phyloP scores from a whole-genome alignment of 2,329 filamentous ascomycete species.

The Neonectria coccinea region DNA sequence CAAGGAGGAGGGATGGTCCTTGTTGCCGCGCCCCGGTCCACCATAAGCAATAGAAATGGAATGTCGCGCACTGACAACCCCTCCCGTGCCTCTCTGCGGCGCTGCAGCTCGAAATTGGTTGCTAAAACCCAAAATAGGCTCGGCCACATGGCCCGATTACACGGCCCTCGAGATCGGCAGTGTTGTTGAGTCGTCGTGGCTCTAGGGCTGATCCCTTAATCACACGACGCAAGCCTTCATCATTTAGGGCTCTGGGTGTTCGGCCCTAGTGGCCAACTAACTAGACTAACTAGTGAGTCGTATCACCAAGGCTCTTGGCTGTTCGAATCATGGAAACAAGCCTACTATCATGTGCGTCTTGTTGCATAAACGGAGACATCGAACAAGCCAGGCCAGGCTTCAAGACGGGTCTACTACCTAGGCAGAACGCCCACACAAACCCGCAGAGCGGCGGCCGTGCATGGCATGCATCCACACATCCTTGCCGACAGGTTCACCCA shows the following conservation, averaged over 20 bases:
- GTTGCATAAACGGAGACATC: slow-evolving; percentile 24
- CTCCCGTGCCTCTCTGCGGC: slow-evolving; percentile 29
- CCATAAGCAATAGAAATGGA: slow-evolving; percentile 30
- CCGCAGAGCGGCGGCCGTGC: slow-evolving; percentile 36
- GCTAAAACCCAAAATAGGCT: slow-evolving; percentile 27
- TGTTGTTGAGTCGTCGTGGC: slow-evolving; percentile 39
- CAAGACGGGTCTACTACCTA: slow-evolving; percentile 24
- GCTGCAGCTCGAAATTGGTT: slow-evolving; percentile 39
- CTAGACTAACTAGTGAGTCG: slow-evolving; percentile 4
- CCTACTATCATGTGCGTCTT: slow-evolving; percentile 12
- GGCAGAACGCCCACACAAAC: slow-evolving; percentile 31
- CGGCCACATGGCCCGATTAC: slow-evolving; percentile 27
- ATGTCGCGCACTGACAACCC: slow-evolving; percentile 37
- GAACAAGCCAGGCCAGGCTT: slow-evolving; percentile 31
- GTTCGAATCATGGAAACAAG: background rate
- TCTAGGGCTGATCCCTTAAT: slow-evolving; percentile 37
- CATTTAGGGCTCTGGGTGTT: slow-evolving; percentile 2
- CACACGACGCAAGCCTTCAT: slow-evolving; percentile 9
- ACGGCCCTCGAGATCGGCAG: slow-evolving; percentile 29
- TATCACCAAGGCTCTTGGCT: background rate
- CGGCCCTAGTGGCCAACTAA: background rate
- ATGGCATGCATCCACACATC: slow-evolving; percentile 38
- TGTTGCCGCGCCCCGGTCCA: slow-evolving; percentile 35
- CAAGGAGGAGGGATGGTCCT: slow-evolving; percentile 39
- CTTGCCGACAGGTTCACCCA: slow-evolving; percentile 38